Percentiles rank a stretch among this genome's conserved stretches.
Conservation (phyloP, 23 red algal species). For the Cyanidiococcus yangmingshanensis region DNA sequence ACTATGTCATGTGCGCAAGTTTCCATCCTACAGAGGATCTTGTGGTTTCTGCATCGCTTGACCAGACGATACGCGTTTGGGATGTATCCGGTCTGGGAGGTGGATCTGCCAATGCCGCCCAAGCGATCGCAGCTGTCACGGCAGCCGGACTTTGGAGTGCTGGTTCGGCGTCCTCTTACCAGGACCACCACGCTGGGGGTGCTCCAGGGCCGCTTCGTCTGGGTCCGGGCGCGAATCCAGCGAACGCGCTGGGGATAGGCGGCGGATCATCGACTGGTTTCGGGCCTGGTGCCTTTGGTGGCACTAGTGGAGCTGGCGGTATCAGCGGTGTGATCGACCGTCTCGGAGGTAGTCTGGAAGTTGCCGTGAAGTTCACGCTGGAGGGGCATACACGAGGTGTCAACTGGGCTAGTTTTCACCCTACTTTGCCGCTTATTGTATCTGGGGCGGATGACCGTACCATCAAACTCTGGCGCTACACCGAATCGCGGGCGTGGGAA, state of each 20-base stretch:
- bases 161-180: neutral
- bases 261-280: neutral
- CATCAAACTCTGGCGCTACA: slow-evolving; percentile 92
- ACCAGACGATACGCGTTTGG: slow-evolving; percentile 96
- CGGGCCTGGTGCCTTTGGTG: neutral
- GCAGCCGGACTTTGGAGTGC: neutral
- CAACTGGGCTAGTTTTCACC: slow-evolving; percentile 97
- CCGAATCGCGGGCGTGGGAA: slow-evolving; percentile 90
- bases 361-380: slow-evolving; percentile 74
- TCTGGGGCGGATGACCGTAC: slow-evolving; percentile 93
- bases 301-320: neutral
- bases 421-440: slow-evolving; percentile 86
- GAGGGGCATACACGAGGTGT: slow-evolving; percentile 95
- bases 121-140: slow-evolving; percentile 1
- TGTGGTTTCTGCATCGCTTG: slow-evolving; percentile 85
- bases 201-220: neutral
- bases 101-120: slow-evolving; percentile 39
- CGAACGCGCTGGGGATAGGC: neutral
- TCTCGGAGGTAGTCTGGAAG: slow-evolving; percentile 75
- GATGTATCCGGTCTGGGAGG: slow-evolving; percentile 85
- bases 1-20: slow-evolving; percentile 93
- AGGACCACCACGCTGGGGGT: neutral
- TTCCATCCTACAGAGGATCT: slow-evolving; percentile 94
- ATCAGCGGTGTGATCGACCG: slow-evolving; percentile 51
- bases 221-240: neutral